phyloP scores from a whole-genome alignment of 805 yeast species.

The Ogataea populi-albae region DNA sequence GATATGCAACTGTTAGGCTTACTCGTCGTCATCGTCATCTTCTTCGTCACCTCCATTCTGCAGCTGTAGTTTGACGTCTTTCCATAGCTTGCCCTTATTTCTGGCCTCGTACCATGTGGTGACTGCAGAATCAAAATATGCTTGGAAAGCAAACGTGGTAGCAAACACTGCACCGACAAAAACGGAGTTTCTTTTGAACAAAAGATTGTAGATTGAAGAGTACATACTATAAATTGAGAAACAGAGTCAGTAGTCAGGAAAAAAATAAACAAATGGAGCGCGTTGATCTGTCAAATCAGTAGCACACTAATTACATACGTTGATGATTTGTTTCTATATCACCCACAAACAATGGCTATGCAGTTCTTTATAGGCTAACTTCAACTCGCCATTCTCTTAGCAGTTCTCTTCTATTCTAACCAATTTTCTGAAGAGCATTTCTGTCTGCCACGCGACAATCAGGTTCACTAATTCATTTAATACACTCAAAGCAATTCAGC shows the following conservation, averaged over 20 bases:
- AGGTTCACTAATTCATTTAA: too few relatives aligned
- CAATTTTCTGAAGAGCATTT: too few relatives aligned
- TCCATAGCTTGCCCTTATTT: slow-evolving; percentile 85
- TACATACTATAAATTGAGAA: slow-evolving; percentile 17
- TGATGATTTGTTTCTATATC: too few relatives aligned
- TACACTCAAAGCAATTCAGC: too few relatives aligned
- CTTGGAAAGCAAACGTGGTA: slow-evolving; percentile 84
- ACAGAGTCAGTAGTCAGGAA: background rate
- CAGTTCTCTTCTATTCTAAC: too few relatives aligned
- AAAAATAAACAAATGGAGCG: too few relatives aligned
- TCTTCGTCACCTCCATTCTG: slow-evolving; percentile 56
- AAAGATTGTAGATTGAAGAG: slow-evolving; percentile 56
- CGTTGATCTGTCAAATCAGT: too few relatives aligned
- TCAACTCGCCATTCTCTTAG: too few relatives aligned
- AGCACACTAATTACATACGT: too few relatives aligned
- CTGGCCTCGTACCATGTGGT: slow-evolving; percentile 72
- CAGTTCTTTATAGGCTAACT: too few relatives aligned
- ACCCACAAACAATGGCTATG: too few relatives aligned
- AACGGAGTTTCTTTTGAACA: slow-evolving; percentile 88
- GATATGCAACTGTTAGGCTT: slow-evolving; percentile 23
- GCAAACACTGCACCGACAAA: slow-evolving; percentile 81
- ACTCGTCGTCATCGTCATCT: slow-evolving; percentile 58
- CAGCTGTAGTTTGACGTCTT: slow-evolving; percentile 62
- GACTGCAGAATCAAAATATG: slow-evolving; percentile 63
- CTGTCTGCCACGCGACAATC: too few relatives aligned